Percentiles rank a stretch among this genome's conserved stretches.
Evolutionary conservation across 2,329 filamentous ascomycete genomes (phyloP).

Genomic region (Plectosphaerella sp.): DNA sequence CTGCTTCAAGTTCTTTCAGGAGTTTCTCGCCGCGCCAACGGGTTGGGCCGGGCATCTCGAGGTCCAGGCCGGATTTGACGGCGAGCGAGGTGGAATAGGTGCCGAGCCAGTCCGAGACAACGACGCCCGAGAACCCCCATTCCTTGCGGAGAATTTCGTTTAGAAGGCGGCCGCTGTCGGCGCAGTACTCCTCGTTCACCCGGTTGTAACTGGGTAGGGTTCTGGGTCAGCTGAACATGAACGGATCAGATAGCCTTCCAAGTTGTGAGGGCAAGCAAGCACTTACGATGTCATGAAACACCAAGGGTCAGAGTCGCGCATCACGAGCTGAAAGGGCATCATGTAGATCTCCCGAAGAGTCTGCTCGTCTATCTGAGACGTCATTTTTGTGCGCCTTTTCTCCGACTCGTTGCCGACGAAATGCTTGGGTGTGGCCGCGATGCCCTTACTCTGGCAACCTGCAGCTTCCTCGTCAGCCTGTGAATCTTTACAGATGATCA

Average conservation of each 20-base stretch:
- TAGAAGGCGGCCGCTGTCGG: conserved; percentile 46
- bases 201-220: conserved; percentile 52
- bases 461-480: conserved; percentile 6
- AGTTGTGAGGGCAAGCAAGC: background rate
- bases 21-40: conserved; percentile 20
- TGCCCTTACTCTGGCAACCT: conserved; percentile 42
- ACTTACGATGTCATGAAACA: conserved; percentile 51
- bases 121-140: conserved; percentile 52
- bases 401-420: conserved; percentile 60
- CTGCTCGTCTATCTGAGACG: conserved; percentile 49
- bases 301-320: conserved; percentile 45
- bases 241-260: too few species aligned
- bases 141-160: conserved; percentile 47
- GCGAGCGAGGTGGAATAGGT: conserved; percentile 50
- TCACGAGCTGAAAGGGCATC: conserved; percentile 52
- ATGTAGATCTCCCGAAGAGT: conserved; percentile 53
- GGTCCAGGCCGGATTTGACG: conserved; percentile 46
- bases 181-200: conserved; percentile 51
- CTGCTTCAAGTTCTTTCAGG: conserved; percentile 37
- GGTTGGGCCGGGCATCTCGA: conserved; percentile 57
- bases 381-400: conserved; percentile 50
- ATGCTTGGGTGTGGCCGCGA: conserved; percentile 55
- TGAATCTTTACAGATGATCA: conserved; percentile 12
- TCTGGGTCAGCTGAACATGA: background rate
- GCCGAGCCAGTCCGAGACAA: conserved; percentile 57